phyloP scores from a whole-genome alignment of 495 filamentous ascomycete genomes.

The Neurospora sp. region DNA sequence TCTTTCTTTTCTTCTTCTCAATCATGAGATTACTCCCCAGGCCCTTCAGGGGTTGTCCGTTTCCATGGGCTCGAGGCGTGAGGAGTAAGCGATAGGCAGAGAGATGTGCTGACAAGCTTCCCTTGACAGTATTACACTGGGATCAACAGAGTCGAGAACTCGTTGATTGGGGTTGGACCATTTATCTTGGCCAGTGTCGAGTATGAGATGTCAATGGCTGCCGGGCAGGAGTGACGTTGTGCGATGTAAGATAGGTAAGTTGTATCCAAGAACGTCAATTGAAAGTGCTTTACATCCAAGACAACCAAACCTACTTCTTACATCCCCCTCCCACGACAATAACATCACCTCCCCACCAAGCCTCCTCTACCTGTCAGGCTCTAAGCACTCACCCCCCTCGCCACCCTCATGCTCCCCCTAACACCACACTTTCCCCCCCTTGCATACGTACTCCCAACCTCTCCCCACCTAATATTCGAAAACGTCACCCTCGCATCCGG shows the following conservation, averaged over 20 bases:
- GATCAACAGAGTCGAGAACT: conserved; percentile 1
- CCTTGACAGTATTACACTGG: conserved; percentile 5
- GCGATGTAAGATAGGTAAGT: no score
- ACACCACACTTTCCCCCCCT: neutral
- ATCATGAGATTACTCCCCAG: neutral
- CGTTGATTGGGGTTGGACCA: neutral
- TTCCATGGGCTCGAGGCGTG: no score
- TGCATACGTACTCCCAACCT: conserved; percentile 46
- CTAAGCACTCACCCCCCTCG: neutral
- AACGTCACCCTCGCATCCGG: conserved; percentile 46
- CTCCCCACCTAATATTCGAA: conserved; percentile 55
- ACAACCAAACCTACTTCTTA: no score
- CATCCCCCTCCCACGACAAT: no score
- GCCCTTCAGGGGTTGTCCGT: no score
- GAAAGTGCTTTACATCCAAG: no score
- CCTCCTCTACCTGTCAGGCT: no score
- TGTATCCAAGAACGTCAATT: no score
- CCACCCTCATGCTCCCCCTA: neutral
- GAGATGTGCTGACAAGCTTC: neutral
- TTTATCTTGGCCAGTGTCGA: conserved; percentile 5
- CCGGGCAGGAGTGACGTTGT: no score
- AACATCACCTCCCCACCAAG: no score
- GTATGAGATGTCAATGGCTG: neutral
- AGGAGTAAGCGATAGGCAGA: no score
- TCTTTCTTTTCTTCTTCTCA: neutral